Evolutionary conservation across 2,329 filamentous ascomycete genomes (phyloP), one percentile per base, ranked within the genome.

Genomic region (Fusarium albosuccineum): DNA sequence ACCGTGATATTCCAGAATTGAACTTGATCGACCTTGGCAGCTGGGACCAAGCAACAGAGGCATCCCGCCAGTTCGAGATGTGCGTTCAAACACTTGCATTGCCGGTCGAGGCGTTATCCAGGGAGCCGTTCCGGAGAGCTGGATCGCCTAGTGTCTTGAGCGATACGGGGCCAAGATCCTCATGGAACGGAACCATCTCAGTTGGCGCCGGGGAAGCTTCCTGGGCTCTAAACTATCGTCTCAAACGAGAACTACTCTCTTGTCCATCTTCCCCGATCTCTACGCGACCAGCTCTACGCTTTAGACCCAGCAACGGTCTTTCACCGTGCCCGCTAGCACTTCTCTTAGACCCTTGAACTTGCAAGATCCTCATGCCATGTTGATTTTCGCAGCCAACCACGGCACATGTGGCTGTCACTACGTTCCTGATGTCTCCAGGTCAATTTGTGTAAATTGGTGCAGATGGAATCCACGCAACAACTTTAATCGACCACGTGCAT

Each of bases 331-430:
- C 10, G 41, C 26, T 14, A 46, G 14, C 22, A 22, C 22, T 22
- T 22, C 22, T 22, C 22, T 4, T 22, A 46, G 44, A 48, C 34
- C 33, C 27, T 49, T 48, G 36, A 22, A 13, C n/a, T 41, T 39
- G 37, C 16, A 27, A 37, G 17, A 39, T 40, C 22, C 30, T 58
- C 42, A 64, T 67, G 64, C 64, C 64, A 65, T 55, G 51, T 54
- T 49, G 40, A 46, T 56, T 64, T 60, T 55, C 64, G 64, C 64
- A 67, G 64, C 65, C 52, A 68, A 59, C 60, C 26, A 53, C 17
- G 30, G 34, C 17, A 37, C 34, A 30, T 40, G 48, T 60, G 51
- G 34, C 42, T 64, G 51, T 39, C 42, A 46, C 36, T 52, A 46
- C 17, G 26, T 64, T 64, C 14, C 49, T 39, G 37, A 11, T 26